Base-by-base conservation (phyloP, 2,329 filamentous ascomycete species). In the Aspergillus eucalypticola region DNA sequence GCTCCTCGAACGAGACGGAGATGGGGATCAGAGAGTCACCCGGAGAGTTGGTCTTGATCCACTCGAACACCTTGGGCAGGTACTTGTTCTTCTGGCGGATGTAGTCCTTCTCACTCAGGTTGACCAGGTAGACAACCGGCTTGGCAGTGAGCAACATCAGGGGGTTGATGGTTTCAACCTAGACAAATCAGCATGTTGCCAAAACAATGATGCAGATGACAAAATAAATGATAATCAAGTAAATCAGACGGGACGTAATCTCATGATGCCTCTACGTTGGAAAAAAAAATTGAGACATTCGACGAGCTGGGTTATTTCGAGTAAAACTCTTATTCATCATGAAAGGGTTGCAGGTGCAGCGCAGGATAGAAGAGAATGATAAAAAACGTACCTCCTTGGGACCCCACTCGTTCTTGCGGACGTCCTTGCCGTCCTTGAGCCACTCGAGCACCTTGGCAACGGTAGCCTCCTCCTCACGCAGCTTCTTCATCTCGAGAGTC, bases 61-160 rank as follows among this genome's bases (percentile, higher is more conserved):
- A 99, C 76, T 95, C 90, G 62, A 90, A 91, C 68, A 98, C 89
- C 82, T 94, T 95, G 67, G 90, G 86, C 58, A 99, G 86, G 81
- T 99, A 88, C 88, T 99, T 99, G 87, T 99, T 99, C 90, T 98
- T 99, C 83, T 98, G 95, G 73, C 95, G 90, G 74, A 97, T 89
- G 78, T 93, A 99, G 79, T 99, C 95, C 79, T 88, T 93, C 83
- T 99, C 96, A 64, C 92, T 96, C 63, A 99, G 82, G 82, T 99
- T 99, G 82, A 98, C 91, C 46, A 99, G 85, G 82, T 92, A 98
- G 68, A 99, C 94, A 60, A 97, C 93, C 3, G 95, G 94, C 83
- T 99, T 99, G 67, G 96, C 95, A 39, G 92, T 92, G 61, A 99
- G 86, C 60, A 99, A 89, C 82, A 96, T 90, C 25, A 99, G 87